These are phyloP conservation scores for Pseudogymnoascus sp. DNA, from an alignment of 2,329 filamentous ascomycete species.

Conservation along the genomic window DNA sequence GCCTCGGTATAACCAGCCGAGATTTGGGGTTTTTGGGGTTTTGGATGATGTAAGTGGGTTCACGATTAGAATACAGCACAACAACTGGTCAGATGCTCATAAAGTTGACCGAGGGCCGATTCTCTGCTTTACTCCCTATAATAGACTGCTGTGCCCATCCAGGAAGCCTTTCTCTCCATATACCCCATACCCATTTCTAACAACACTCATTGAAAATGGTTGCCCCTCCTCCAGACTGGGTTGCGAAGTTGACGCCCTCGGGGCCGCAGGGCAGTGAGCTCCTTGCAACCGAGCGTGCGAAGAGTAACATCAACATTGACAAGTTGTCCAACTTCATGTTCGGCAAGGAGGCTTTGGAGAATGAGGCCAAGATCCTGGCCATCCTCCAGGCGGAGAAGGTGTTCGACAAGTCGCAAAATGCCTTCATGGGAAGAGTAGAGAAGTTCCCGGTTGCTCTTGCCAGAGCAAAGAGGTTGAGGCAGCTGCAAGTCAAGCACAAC, in stretches of 20 bases:
- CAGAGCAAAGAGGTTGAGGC: conserved; percentile 60
- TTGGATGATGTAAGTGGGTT: conserved; percentile 6
- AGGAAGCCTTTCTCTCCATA: neutral
- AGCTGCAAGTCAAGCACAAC: conserved; percentile 56
- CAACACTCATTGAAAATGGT: neutral
- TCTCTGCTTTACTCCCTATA: neutral
- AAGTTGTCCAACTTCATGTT: conserved; percentile 62
- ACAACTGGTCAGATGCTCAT: conserved; percentile 6
- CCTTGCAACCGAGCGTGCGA: conserved; percentile 58
- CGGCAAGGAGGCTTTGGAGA: conserved; percentile 54
- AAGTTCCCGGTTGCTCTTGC: conserved; percentile 62
- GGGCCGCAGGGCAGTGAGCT: conserved; percentile 62
- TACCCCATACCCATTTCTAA: conserved; percentile 4
- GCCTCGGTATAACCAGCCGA: conserved; percentile 2
- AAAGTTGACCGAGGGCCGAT: conserved; percentile 4
- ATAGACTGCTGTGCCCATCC: conserved; percentile 2
- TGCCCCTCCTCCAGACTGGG: conserved; percentile 43
- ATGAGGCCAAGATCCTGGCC: conserved; percentile 51
- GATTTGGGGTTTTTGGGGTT: conserved; percentile 4
- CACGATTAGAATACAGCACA: neutral
- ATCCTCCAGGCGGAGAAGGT: conserved; percentile 60
- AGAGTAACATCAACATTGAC: conserved; percentile 58
- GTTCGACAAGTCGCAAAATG: conserved; percentile 73
- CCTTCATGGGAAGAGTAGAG: conserved; percentile 62
- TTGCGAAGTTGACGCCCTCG: conserved; percentile 57